Base-by-base conservation (phyloP, 2,329 filamentous ascomycete species). In the Monosporascus sp. region DNA sequence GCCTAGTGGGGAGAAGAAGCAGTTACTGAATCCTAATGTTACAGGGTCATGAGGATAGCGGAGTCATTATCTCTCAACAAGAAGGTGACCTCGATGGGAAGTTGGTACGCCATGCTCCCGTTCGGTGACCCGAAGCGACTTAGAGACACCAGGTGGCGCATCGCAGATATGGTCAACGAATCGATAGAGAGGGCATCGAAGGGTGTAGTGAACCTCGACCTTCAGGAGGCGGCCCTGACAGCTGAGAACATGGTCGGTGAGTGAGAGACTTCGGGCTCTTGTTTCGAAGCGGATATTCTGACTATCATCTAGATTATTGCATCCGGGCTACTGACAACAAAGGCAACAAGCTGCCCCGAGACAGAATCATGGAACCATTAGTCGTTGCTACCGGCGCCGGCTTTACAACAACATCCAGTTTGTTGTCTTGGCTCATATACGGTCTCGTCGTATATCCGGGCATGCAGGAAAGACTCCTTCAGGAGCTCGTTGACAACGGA, bases 351-450 rank as follows among this genome's bases (percentile, higher is more conserved):
- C 65, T 84, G 1, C 78, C 81, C 0, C 65, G 70, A 37, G 65
- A 71, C 3, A 58, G 74, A n/a, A 64, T 77, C 31, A 55, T 68
- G 34, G 59, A 64, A 53, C 63, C 67, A 0, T 67, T 83, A 0
- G 68, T 82, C 2, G 78, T 83, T 3, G 74, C 74, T 6, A 79
- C 75, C 0, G 81, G 72, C 4, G 82, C 82, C 2, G 82, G 82
- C 20, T 85, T 85, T 68, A 82, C 78, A 1, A 85, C 82, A 0
- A 85, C 79, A 1, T 78, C 75, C 3, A 79, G 79, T 0, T 72
- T 84, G 3, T 70, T 84, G 2, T 81, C 79, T 0, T 85, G 81
- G 82, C 68, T 80, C 1, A 62, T 83, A 39, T 84, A 82, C 61
- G 71, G 74, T 5, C 65, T 83, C 1, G 74, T 78, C 5, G 69